Evolutionary conservation across 768 basidiomycete genomes (phyloP).

Genomic region (Neoboletus brunneissimus): DNA sequence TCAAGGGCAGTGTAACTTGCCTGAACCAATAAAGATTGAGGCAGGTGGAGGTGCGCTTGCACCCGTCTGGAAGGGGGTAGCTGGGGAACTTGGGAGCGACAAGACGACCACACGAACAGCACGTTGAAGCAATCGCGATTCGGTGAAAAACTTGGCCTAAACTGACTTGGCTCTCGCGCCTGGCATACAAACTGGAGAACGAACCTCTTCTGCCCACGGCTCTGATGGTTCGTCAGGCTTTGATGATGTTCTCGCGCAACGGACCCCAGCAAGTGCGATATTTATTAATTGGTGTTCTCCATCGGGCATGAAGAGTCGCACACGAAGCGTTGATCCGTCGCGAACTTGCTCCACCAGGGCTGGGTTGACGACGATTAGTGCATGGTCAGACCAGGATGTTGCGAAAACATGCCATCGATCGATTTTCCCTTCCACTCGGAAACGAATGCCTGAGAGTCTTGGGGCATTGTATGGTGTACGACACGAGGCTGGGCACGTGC

Average conservation of each 20-base stretch:
- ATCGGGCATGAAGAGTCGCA: slow-evolving; percentile 83
- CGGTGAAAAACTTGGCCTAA: slow-evolving; percentile 92
- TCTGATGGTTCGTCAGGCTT: slow-evolving; percentile 79
- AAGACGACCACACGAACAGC: slow-evolving; percentile 74
- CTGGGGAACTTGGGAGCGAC: slow-evolving; percentile 73
- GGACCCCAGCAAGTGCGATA: slow-evolving; percentile 79
- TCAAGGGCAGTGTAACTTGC: slow-evolving; percentile 35
- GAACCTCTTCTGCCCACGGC: slow-evolving; percentile 85
- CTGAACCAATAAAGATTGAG: slow-evolving; percentile 86
- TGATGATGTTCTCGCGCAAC: slow-evolving; percentile 65
- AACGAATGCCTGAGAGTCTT: slow-evolving; percentile 85
- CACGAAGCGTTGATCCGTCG: slow-evolving; percentile 87
- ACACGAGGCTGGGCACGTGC: slow-evolving; percentile 51
- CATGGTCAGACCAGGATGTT: neutral
- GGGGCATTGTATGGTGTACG: slow-evolving; percentile 85
- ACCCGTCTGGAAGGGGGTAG: slow-evolving; percentile 75
- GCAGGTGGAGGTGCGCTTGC: slow-evolving; percentile 59
- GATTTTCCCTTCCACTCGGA: slow-evolving; percentile 88
- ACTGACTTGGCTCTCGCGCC: slow-evolving; percentile 4
- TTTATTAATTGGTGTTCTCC: slow-evolving; percentile 90
- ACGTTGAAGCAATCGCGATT: slow-evolving; percentile 81
- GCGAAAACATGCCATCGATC: slow-evolving; percentile 64
- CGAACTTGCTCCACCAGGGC: slow-evolving; percentile 92
- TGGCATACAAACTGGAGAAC: slow-evolving; percentile 18
- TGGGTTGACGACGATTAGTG: slow-evolving; percentile 30